Evolutionary conservation across 805 yeast genomes (phyloP), one percentile per base, ranked within the genome.

Genomic region (Pichia nakasei): DNA sequence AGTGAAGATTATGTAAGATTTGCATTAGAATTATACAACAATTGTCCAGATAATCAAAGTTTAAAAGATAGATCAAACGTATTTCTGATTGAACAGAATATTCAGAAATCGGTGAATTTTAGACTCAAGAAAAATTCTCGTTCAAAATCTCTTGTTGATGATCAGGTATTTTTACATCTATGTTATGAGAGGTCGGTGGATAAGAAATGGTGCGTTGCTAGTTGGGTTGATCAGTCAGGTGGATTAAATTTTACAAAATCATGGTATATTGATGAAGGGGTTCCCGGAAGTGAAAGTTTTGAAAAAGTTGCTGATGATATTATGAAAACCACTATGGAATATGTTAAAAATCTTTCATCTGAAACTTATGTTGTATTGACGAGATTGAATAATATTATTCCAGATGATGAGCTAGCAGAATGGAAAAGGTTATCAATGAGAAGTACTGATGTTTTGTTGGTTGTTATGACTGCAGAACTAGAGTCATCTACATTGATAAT

Each of bases 201-300:
- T 59, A 79, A 78, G 48, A 78, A 76, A 43, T 91, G 96, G 96
- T 70, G 87, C 37, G 77, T 80, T 20, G 94, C 86, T 0, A 82
- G 94, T 0, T 87, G 97, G 94, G 72, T 93, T 0, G 96, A 91
- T 55, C 91, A 89, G 39, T 37, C 38, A 15, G 96, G 96, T 0
- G 67, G 69, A 4, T 69, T 76, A 12, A 74, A 80, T 17, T 70
- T 69, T 38, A 73, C 80, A 0, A 80, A 77, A 50, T 72, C 87
- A 0, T 84, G 91, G 89, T 72, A 69, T 52, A 67, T 57, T 18
- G 53, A 51, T 17, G 49, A 55, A 2, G 53, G 49, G 70, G 56
- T 58, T 53, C 52, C 43, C 41, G 41, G 27, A 5, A 21, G 48
- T 39, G 53, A 49, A 51, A 59, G 46, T n/a, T 72, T 78, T 55